Conservation (phyloP, 805 yeast species). For the Millerago galiae region DNA sequence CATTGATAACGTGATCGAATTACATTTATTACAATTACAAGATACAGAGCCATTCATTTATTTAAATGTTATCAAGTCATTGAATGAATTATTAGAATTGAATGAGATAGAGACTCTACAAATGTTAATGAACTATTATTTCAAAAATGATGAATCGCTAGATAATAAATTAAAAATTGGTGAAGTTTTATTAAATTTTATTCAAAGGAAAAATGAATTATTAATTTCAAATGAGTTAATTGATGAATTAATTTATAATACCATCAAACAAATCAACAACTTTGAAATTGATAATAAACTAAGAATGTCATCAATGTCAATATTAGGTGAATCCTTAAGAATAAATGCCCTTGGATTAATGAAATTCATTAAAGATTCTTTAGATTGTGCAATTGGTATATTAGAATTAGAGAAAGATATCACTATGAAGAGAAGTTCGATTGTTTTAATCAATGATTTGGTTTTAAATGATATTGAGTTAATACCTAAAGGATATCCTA, state of each 20-base stretch:
- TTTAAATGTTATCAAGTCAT: conserved; percentile 74
- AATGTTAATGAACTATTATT: conserved; percentile 33
- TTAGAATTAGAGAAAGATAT: conserved; percentile 52
- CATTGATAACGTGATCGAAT: conserved; percentile 46
- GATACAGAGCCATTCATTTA: conserved; percentile 87
- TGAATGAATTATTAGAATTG: conserved; percentile 51
- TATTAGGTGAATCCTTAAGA: conserved; percentile 68
- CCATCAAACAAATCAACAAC: conserved; percentile 35
- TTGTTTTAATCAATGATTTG: conserved; percentile 60
- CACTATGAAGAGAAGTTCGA: conserved; percentile 64
- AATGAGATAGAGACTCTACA: conserved; percentile 33
- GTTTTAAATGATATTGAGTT: conserved; percentile 42
- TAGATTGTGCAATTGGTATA: conserved; percentile 77
- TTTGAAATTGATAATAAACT: conserved; percentile 47
- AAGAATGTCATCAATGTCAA: conserved; percentile 82
- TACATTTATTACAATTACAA: conserved; percentile 58
- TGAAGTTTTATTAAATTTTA: conserved; percentile 63
- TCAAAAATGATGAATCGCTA: conserved; percentile 22
- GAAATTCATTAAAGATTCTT: conserved; percentile 42
- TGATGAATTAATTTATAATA: conserved; percentile 34
- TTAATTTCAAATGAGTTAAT: conserved; percentile 32
- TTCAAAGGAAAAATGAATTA: conserved; percentile 36
- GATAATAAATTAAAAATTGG: conserved; percentile 78
- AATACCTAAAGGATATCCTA: conserved; percentile 44
- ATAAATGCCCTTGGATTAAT: conserved; percentile 49